phyloP scores from a whole-genome alignment of 345 rosid species.

The Arabis hirsuta region DNA sequence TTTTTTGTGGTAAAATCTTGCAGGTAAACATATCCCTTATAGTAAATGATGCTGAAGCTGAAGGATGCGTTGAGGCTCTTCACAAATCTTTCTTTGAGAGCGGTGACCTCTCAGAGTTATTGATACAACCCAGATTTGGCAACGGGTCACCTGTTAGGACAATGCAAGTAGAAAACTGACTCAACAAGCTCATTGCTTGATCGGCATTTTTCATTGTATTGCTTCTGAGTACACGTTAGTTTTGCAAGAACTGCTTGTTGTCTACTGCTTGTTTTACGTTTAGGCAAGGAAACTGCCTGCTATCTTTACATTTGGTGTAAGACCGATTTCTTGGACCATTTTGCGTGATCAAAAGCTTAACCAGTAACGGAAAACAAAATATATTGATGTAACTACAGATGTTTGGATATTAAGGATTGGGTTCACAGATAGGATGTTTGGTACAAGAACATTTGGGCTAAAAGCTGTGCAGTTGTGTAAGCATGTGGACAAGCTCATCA shows the following conservation, averaged over 20 bases:
- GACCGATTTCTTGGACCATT: constrained; percentile 26
- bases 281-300: constrained; percentile 23
- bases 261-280: constrained; percentile 15
- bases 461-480: constrained; percentile 93
- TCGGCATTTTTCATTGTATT: constrained; percentile 24
- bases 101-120: constrained; percentile 53
- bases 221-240: constrained; percentile 24
- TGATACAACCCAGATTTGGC: constrained; percentile 35
- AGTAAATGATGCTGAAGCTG: constrained; percentile 80
- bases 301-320: constrained; percentile 22
- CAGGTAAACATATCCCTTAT: constrained; percentile 94
- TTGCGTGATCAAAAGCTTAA: constrained; percentile 14
- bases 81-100: constrained; percentile 73
- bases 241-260: constrained; percentile 13
- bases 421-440: constrained; percentile 12
- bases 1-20: background rate
- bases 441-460: constrained; percentile 38
- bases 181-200: constrained; percentile 23
- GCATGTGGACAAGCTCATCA: constrained; percentile 91
- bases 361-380: background rate
- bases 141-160: constrained; percentile 49
- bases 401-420: constrained; percentile 3
- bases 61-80: constrained; percentile 75
- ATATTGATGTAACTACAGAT: constrained; percentile 27
- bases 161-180: constrained; percentile 42